These are phyloP conservation scores for Saccharomyces pastorianus DNA, from an alignment of 1,139 yeast species.

Conservation along the genomic window DNA sequence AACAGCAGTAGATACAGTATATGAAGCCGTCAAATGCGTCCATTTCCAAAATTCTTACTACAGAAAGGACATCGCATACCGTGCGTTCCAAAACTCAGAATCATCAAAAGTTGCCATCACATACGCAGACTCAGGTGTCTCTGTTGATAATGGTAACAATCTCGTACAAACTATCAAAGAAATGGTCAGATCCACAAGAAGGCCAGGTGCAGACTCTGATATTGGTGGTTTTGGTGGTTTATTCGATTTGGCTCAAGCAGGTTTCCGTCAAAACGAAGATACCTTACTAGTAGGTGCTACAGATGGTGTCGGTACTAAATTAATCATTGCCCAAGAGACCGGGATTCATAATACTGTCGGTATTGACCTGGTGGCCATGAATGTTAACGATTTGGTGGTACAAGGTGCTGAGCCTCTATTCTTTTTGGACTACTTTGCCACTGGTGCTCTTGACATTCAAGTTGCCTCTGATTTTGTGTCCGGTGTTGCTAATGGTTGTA, in stretches of 20 bases:
- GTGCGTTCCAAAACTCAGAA: slow-evolving; percentile 66
- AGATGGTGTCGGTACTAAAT: slow-evolving; percentile 98
- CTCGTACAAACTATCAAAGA: slow-evolving; percentile 86
- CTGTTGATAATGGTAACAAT: slow-evolving; percentile 88
- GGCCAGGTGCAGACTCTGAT: slow-evolving; percentile 95
- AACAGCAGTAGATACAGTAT: slow-evolving; percentile 80
- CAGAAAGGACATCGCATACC: slow-evolving; percentile 91
- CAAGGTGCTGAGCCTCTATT: slow-evolving; percentile 98
- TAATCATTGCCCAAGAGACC: slow-evolving; percentile 87
- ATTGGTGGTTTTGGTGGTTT: slow-evolving; percentile 99
- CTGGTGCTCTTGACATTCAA: slow-evolving; percentile 78
- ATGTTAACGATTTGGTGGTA: slow-evolving; percentile 91
- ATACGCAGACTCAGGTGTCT: slow-evolving; percentile 92
- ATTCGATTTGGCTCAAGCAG: slow-evolving; percentile 83
- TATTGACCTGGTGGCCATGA: slow-evolving; percentile 97
- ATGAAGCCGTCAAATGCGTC: slow-evolving; percentile 72
- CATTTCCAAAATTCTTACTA: slow-evolving; percentile 67
- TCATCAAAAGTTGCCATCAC: slow-evolving; percentile 42
- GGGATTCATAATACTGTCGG: slow-evolving; percentile 92
- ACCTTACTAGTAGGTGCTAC: slow-evolving; percentile 93
- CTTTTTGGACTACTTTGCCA: slow-evolving; percentile 93
- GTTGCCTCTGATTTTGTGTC: slow-evolving; percentile 83
- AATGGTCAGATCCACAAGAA: slow-evolving; percentile 86
- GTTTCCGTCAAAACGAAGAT: slow-evolving; percentile 53
- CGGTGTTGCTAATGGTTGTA: slow-evolving; percentile 97